phyloP scores from a whole-genome alignment of 805 yeast genomes.

The Wickerhamomyces queroliae region DNA sequence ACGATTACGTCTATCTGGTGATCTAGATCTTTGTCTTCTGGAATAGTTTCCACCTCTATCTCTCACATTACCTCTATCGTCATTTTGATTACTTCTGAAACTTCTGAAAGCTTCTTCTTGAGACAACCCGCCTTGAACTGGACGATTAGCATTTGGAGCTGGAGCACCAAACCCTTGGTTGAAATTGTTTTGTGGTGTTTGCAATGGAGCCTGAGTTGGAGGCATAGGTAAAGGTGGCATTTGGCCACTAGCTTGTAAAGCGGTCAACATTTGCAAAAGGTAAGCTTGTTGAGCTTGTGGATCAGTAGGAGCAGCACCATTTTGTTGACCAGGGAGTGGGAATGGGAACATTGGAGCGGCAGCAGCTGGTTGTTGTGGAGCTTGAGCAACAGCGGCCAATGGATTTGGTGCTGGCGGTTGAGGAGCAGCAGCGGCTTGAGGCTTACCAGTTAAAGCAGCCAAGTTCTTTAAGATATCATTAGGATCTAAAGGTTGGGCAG shows the following conservation, averaged over 20 bases:
- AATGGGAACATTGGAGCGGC: slow-evolving; percentile 11
- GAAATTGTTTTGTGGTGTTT: slow-evolving; percentile 9
- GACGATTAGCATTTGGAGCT: no score
- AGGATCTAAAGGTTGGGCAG: slow-evolving; percentile 39
- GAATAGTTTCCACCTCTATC: slow-evolving; percentile 13
- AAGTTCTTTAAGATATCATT: slow-evolving; percentile 64
- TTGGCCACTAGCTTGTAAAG: slow-evolving; percentile 25
- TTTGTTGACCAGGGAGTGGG: no score
- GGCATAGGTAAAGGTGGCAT: slow-evolving; percentile 18
- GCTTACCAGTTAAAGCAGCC: slow-evolving; percentile 40
- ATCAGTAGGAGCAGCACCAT: slow-evolving; percentile 20
- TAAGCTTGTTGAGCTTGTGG: slow-evolving; percentile 34
- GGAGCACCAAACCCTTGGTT: no score
- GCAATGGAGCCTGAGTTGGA: slow-evolving; percentile 6
- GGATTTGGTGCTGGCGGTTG: slow-evolving; percentile 5
- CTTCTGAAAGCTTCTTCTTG: slow-evolving; percentile 22
- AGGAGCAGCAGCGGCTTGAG: slow-evolving; percentile 4
- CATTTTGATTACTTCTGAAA: slow-evolving; percentile 16
- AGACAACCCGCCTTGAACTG: slow-evolving; percentile 6
- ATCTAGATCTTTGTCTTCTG: slow-evolving; percentile 21
- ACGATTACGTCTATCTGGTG: slow-evolving; percentile 18
- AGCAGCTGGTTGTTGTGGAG: slow-evolving; percentile 6
- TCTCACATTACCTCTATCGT: slow-evolving; percentile 17
- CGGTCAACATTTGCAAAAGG: slow-evolving; percentile 32
- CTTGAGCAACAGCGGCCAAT: slow-evolving; percentile 8